These are phyloP conservation scores for Tricholoma saponaceum DNA, from an alignment of 768 basidiomycete genomes.

Conservation along the genomic window DNA sequence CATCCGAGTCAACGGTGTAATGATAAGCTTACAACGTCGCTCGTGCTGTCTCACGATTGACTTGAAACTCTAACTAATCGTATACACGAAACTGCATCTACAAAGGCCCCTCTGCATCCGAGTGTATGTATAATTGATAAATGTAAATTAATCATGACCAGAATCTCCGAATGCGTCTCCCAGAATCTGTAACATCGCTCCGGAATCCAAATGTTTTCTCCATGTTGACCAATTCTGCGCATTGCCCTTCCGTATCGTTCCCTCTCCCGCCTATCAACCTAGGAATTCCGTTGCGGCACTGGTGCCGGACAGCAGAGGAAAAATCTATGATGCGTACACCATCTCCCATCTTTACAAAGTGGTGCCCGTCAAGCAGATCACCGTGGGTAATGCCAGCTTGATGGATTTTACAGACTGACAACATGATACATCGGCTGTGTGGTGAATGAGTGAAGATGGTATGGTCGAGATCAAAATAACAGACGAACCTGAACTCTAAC, in stretches of 20 bases:
- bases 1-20: neutral
- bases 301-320: slow-evolving; percentile 24
- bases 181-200: neutral
- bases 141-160: neutral
- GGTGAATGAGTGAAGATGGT: neutral
- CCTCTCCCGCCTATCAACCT: neutral
- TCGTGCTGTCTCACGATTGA: too few relatives aligned
- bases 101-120: too few relatives aligned
- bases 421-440: slow-evolving; percentile 27
- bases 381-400: slow-evolving; percentile 32
- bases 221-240: slow-evolving; percentile 19
- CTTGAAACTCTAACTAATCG: too few relatives aligned
- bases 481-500: slow-evolving; percentile 20
- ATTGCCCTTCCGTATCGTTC: slow-evolving; percentile 5
- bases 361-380: slow-evolving; percentile 23
- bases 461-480: neutral
- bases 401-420: slow-evolving; percentile 31
- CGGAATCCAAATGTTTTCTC: slow-evolving; percentile 10
- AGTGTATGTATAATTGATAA: neutral
- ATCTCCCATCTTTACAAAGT: slow-evolving; percentile 26
- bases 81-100: too few relatives aligned
- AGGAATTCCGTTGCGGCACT: slow-evolving; percentile 17
- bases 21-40: too few relatives aligned
- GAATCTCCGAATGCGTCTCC: neutral
- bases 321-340: slow-evolving; percentile 36